phyloP scores from a whole-genome alignment of 139 green algal genomes.

The Astrephomene gubernaculifera region DNA sequence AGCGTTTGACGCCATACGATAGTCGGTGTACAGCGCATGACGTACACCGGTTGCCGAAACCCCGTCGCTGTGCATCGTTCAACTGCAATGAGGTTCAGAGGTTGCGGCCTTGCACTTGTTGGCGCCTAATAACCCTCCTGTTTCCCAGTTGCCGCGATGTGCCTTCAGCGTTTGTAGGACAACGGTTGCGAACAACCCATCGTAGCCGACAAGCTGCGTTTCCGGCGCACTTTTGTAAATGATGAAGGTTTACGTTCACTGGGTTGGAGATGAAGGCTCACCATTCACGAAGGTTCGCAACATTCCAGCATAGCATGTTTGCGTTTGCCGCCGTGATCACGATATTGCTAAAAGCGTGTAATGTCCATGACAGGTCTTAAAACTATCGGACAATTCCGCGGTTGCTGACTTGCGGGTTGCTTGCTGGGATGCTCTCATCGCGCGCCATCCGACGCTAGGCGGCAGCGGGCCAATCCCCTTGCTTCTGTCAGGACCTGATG shows the following conservation, averaged over 20 bases:
- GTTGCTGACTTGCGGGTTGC: not conserved
- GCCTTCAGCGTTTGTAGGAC: no score
- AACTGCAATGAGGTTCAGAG: no score
- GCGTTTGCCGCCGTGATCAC: not conserved
- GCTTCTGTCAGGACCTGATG: not conserved
- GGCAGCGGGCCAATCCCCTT: not conserved
- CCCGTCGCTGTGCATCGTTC: no score
- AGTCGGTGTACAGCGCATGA: no score
- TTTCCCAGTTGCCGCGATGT: no score
- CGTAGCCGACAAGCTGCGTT: no score
- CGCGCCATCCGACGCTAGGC: not conserved
- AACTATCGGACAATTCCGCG: not conserved
- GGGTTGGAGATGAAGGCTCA: not conserved
- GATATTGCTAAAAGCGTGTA: not conserved
- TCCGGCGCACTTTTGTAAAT: no score
- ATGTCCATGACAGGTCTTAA: not conserved
- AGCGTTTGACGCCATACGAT: no score
- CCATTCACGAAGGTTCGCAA: not conserved
- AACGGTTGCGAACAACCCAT: no score
- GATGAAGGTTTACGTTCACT: conserved; percentile 31
- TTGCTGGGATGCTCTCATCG: not conserved
- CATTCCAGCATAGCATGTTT: not conserved
- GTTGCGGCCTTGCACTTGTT: no score
- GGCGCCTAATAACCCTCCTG: no score
- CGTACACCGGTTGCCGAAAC: no score